A percentile compares a stretch with the other conserved stretches of the same genome.
These are phyloP conservation scores for Boletus barrowsii DNA, from an alignment of 768 basidiomycete species.

Conservation along the genomic window DNA sequence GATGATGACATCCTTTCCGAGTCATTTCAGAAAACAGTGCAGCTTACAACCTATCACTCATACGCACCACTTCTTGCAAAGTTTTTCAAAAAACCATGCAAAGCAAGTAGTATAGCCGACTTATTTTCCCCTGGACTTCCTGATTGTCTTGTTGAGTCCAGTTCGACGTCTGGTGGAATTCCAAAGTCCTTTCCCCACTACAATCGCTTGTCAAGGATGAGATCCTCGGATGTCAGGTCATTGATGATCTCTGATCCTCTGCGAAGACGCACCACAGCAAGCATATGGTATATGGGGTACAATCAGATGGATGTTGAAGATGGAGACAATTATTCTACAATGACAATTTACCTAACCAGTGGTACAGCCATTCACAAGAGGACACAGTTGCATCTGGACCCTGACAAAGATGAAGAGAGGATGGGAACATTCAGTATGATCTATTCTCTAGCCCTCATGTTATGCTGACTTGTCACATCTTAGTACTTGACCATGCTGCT, in stretches of 20 bases:
- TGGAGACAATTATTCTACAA: not conserved
- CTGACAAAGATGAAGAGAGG: constrained; percentile 5
- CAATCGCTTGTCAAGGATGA: not conserved
- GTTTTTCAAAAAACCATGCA: constrained; percentile 5
- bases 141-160: constrained; percentile 16
- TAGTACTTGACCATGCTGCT: constrained; percentile 8
- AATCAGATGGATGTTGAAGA: not conserved
- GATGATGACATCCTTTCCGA: constrained; percentile 1
- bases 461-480: not conserved
- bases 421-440: constrained; percentile 10
- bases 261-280: constrained; percentile 5
- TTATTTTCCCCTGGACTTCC: constrained; percentile 19
- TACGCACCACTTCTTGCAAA: constrained; percentile 13
- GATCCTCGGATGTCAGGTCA: not conserved
- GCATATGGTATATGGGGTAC: not conserved
- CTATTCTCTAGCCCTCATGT: too few species aligned
- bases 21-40: constrained; percentile 9
- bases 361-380: not conserved
- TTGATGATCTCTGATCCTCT: not conserved
- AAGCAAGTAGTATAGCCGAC: not conserved
- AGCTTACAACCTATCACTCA: constrained; percentile 13
- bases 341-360: not conserved
- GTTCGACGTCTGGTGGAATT: constrained; percentile 17
- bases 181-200: constrained; percentile 13
- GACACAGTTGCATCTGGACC: not conserved